phyloP scores from a whole-genome alignment of 352 stramenopile species.

The Pythium sukuiense region DNA sequence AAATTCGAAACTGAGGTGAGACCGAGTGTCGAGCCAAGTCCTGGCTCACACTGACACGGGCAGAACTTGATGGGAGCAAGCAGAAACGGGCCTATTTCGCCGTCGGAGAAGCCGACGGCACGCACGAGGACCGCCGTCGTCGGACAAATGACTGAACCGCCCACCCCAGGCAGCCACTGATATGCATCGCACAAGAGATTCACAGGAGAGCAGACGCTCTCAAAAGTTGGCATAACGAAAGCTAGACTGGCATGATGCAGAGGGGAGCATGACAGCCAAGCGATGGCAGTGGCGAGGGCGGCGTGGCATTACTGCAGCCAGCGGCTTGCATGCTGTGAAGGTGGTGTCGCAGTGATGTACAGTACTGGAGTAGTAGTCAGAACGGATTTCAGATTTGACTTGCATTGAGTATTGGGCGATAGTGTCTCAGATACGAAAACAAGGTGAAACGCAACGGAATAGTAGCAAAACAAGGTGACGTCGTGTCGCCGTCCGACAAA shows the following conservation, averaged over 20 bases:
- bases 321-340: too few species aligned
- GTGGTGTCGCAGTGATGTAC: too few species aligned
- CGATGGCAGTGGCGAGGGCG: too few species aligned
- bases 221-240: too few species aligned
- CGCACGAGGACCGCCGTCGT: not conserved
- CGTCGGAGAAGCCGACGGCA: not conserved
- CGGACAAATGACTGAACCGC: not conserved
- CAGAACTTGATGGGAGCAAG: not conserved
- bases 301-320: too few species aligned
- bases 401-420: not conserved
- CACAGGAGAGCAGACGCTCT: too few species aligned
- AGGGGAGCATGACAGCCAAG: too few species aligned
- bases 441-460: not conserved
- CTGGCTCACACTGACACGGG: not conserved
- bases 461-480: not conserved
- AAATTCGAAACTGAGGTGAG: not conserved
- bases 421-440: not conserved
- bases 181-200: too few species aligned
- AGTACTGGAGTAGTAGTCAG: too few species aligned
- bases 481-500: not conserved
- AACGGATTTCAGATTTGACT: not conserved
- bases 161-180: not conserved
- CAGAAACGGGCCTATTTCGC: not conserved
- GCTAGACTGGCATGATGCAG: too few species aligned
- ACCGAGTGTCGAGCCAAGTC: too few species aligned